phyloP scores from a whole-genome alignment of 495 filamentous ascomycete genomes.

The Hypoxylon intermedium region DNA sequence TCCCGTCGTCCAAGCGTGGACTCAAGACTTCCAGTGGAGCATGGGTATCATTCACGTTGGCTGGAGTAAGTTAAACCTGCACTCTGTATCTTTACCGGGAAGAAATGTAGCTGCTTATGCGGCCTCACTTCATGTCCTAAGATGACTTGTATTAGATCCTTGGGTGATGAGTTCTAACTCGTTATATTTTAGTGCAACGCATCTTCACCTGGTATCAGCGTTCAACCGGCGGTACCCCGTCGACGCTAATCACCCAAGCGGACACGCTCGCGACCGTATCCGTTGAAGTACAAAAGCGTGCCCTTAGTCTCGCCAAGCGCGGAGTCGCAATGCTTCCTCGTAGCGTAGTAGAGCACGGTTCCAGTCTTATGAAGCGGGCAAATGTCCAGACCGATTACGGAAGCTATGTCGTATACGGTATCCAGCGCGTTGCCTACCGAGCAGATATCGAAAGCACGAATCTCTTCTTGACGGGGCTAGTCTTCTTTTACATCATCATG shows the following conservation, averaged over 20 bases:
- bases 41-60: slow-evolving; percentile 92
- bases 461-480: slow-evolving; percentile 89
- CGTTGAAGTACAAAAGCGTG: slow-evolving; percentile 78
- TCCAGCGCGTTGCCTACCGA: slow-evolving; percentile 87
- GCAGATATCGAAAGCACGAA: slow-evolving; percentile 89
- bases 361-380: slow-evolving; percentile 50
- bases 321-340: slow-evolving; percentile 59
- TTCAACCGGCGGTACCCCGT: slow-evolving; percentile 85
- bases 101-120: background rate
- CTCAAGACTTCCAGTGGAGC: slow-evolving; percentile 97
- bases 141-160: background rate
- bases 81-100: background rate
- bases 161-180: slow-evolving; percentile 23
- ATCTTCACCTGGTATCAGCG: slow-evolving; percentile 97
- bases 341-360: slow-evolving; percentile 53
- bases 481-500: slow-evolving; percentile 89
- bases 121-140: background rate
- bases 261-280: slow-evolving; percentile 75
- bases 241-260: slow-evolving; percentile 78
- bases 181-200: slow-evolving; percentile 63
- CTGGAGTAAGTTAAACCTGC: slow-evolving; percentile 46
- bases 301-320: slow-evolving; percentile 53
- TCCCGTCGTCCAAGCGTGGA: slow-evolving; percentile 91
- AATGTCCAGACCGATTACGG: slow-evolving; percentile 56
- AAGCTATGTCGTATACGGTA: slow-evolving; percentile 78